Evolutionary conservation across 306 rosid species (phyloP), one percentile per base, ranked within the genome.

Genomic region (Cucurbita argyrosperma): DNA sequence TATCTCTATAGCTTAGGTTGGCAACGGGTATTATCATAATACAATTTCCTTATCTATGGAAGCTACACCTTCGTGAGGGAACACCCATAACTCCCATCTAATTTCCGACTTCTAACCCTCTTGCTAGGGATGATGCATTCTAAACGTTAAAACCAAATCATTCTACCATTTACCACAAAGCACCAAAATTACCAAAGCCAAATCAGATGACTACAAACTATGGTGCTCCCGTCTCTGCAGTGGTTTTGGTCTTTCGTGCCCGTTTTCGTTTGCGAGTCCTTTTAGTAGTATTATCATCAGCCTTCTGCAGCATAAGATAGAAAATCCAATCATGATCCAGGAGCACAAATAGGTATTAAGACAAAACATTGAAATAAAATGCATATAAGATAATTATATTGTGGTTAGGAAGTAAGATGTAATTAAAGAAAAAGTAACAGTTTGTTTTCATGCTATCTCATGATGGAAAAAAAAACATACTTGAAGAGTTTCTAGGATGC

Each of bases 211-310:
- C 19, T 10, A 50, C 19, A 14, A 14, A 47, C 75, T 60, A 78
- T 57, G 45, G 58, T 7, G 55, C 14, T 62, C 64, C 70, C 3
- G 73, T 49, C 10, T 53, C 39, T 18, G 50, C n/a, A 26, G 71
- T n/a, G 8, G 42, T 72, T 58, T 80, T 75, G 21, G 67, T 54
- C 70, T 72, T 55, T 16, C 70, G 73, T 10, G 83, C 40, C 53
- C 88, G 78, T 79, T 62, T 82, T 61, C 86, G 80, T 58, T 79
- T 78, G 37, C 80, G 80, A 37, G 45, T 38, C 50, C 76, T 64
- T 50, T 76, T 19, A 13, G 8, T 6, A 72, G 63, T 60, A 59
- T 39, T 46, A 19, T 43, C 77, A 11, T 43, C 77, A 10, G 53
- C 84, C 64, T 80, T 78, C 67, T 30, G 57, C 38, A 16, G 7